Evolutionary conservation across 352 stramenopile genomes (phyloP), one percentile per base, ranked within the genome.

Genomic region (Globisporangium cystogenes): DNA sequence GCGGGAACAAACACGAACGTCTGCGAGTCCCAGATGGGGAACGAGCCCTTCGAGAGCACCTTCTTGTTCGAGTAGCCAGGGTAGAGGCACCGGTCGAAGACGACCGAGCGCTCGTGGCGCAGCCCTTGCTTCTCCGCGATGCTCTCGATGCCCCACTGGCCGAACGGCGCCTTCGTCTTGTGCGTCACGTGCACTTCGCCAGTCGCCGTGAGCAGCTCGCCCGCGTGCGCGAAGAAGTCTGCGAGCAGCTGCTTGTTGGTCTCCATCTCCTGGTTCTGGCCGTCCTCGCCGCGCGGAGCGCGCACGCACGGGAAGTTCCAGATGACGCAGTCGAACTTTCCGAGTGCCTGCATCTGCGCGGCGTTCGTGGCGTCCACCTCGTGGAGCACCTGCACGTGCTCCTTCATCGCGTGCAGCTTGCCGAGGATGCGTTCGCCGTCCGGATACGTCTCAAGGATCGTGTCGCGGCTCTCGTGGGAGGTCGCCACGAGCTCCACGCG

Each of bases 241-340:
- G 76, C 60, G 21, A 98, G 60, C 1, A 99, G 70, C 52, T 82
- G 53, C 61, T 97, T 97, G 73, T 99, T 99, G 8, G 74, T 52
- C 61, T 98, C 93, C 87, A 98, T 97, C 60, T 95, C 92, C 35
- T 94, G 53, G 67, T 98, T 98, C 74, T 99, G 95, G n/a, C 94
- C 96, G 76, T 99, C 96, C 67, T 97, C 75, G 47, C 96, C 94
- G 12, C 72, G 75, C 0, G 67, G 74, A 43, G 95, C 88, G 29
- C 86, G 87, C 7, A 97, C 90, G 56, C 95, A 98, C 23, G 95
- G 93, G 62, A 98, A 99, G 68, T 99, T 99, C 92, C 94, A 99
- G 31, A 97, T 75, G 43, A 99, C 86, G 58, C 88, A 75, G 65
- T 98, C 84, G 65, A 97, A 98, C 26, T 57, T 60, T 2, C 70